Conservation (phyloP, 2,329 filamentous ascomycete species). For the Microcyclosporella mali region DNA sequence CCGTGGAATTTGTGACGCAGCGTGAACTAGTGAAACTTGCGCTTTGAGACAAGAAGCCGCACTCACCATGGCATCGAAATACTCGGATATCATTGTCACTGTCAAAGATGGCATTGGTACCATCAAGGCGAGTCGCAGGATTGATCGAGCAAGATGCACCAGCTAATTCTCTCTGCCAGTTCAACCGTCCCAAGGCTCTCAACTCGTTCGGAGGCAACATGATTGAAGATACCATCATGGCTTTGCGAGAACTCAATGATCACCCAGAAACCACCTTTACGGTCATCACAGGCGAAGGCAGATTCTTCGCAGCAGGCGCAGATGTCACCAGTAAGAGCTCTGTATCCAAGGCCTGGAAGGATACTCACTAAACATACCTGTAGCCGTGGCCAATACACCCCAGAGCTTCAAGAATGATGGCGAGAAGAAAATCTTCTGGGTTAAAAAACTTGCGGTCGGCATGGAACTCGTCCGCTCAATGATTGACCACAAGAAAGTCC, state of each 20-base stretch:
- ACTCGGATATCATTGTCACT: slow-evolving; percentile 22
- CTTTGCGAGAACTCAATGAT: slow-evolving; percentile 22
- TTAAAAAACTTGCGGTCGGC: slow-evolving; percentile 17
- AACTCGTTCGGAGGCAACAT: slow-evolving; percentile 24
- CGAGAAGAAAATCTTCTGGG: slow-evolving; percentile 24
- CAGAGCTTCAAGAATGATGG: slow-evolving; percentile 22
- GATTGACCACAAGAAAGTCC: slow-evolving; percentile 27
- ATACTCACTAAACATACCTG: not conserved
- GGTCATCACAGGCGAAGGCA: slow-evolving; percentile 25
- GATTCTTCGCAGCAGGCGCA: slow-evolving; percentile 25
- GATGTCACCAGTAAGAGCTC: slow-evolving; percentile 18
- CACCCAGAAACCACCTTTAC: slow-evolving; percentile 26
- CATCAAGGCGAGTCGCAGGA: slow-evolving; percentile 17
- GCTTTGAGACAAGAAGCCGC: too few relatives aligned
- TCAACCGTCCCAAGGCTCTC: slow-evolving; percentile 25
- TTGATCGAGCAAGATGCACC: not conserved
- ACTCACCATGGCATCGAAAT: slow-evolving; percentile 11
- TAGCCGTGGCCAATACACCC: slow-evolving; percentile 13
- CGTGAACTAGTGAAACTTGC: too few relatives aligned
- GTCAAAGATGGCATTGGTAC: slow-evolving; percentile 22
- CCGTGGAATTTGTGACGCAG: too few relatives aligned
- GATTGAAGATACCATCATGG: slow-evolving; percentile 22
- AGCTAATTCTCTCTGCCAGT: slow-evolving; percentile 7
- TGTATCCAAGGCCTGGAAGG: too few relatives aligned
- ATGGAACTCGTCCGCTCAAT: slow-evolving; percentile 23